Conservation (phyloP, 768 basidiomycete genomes). For the Cytidiella melzeri region DNA sequence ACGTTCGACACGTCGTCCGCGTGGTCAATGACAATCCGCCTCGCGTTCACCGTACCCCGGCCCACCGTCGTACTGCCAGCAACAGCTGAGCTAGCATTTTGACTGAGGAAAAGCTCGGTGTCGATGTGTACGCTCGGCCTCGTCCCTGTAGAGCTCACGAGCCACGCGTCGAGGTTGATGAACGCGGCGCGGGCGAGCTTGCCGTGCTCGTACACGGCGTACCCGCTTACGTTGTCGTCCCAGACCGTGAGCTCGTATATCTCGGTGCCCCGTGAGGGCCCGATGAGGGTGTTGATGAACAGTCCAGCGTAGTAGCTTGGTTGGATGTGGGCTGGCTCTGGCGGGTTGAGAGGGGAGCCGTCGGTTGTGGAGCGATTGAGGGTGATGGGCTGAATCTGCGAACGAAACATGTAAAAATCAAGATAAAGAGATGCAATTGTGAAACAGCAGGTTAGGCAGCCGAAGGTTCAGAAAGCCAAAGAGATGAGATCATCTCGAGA, state of each 20-base stretch:
- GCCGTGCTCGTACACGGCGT: slow-evolving; percentile 50
- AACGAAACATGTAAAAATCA: no score
- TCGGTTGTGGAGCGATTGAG: slow-evolving; percentile 54
- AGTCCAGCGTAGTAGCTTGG: slow-evolving; percentile 63
- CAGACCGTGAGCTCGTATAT: slow-evolving; percentile 45
- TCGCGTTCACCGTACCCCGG: slow-evolving; percentile 5
- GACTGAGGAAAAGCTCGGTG: slow-evolving; percentile 19
- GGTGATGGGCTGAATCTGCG: slow-evolving; percentile 58
- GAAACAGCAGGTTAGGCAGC: no score
- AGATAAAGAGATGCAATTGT: no score
- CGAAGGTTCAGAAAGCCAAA: no score
- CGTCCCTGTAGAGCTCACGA: slow-evolving; percentile 28
- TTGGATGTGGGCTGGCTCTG: slow-evolving; percentile 54
- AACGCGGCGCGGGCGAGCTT: slow-evolving; percentile 44
- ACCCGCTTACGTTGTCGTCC: slow-evolving; percentile 46
- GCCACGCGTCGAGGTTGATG: slow-evolving; percentile 51
- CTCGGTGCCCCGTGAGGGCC: slow-evolving; percentile 34
- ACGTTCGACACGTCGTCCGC: slow-evolving; percentile 22
- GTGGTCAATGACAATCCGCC: slow-evolving; percentile 20
- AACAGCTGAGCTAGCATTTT: slow-evolving; percentile 1
- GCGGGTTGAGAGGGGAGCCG: slow-evolving; percentile 41
- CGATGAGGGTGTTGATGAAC: slow-evolving; percentile 53
- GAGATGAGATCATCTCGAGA: no score
- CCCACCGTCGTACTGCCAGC: slow-evolving; percentile 1
- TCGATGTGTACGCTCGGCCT: slow-evolving; percentile 34